Conservation (phyloP, 352 stramenopile species). For the Ophiocytium majus region DNA sequence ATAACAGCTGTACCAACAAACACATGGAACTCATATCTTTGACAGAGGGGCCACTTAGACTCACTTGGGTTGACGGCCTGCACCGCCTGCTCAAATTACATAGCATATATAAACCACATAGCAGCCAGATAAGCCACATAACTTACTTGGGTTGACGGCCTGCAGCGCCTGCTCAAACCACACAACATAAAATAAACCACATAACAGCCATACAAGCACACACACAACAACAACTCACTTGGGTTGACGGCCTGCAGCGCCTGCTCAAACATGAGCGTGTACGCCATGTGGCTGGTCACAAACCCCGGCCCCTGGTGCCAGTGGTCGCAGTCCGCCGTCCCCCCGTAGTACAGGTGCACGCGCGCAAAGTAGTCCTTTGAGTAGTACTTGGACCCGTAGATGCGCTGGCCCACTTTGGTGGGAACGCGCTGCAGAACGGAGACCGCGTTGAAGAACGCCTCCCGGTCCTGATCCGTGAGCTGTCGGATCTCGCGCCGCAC, state of each 20-base stretch:
- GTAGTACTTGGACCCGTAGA: constrained; percentile 46
- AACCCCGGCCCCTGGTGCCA: constrained; percentile 42
- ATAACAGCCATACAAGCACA: neutral
- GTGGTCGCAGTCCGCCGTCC: constrained; percentile 25
- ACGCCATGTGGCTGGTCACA: constrained; percentile 53
- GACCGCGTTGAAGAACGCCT: constrained; percentile 55
- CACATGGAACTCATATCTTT: no score
- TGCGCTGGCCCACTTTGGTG: constrained; percentile 25
- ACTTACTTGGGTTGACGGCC: constrained; percentile 40
- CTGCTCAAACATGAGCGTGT: constrained; percentile 54
- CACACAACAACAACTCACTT: neutral
- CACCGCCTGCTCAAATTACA: constrained; percentile 50
- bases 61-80: constrained; percentile 32
- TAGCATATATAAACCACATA: neutral
- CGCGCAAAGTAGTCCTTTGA: constrained; percentile 52
- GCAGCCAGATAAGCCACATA: neutral
- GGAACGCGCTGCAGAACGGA: constrained; percentile 51
- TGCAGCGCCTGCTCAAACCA: constrained; percentile 55
- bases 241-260: constrained; percentile 51
- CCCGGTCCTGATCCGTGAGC: constrained; percentile 49
- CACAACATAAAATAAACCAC: no score
- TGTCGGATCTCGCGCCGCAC: constrained; percentile 51
- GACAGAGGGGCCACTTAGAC: no score
- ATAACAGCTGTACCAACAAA: no score
- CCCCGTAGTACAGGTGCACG: constrained; percentile 55